Base-by-base conservation (phyloP, 345 rosid species). In the Eucalyptus decipiens region DNA sequence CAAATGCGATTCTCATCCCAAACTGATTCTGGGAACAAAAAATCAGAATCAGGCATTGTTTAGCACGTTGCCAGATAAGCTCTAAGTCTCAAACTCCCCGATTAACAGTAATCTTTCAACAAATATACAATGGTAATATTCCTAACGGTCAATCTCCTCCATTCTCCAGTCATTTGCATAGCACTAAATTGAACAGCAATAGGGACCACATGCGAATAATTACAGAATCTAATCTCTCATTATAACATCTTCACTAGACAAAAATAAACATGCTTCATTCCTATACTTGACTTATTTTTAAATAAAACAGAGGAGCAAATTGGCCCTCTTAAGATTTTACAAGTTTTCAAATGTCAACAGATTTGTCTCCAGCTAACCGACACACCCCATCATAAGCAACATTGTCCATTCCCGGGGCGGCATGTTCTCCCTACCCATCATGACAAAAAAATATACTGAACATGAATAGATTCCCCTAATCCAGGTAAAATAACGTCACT, bases 401-500 rank as follows among this genome's bases (percentile, higher is more conserved):
- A 86, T 86, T 23, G 43, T 86, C 30, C 87, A 18, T 50, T 56
- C 67, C 62, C 2, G 47, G 23, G 24, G 85, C 17, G 30, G 47
- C 85, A 21, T 4, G 85, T 76, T 76, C 85, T 88, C 40, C 60
- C 50, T 30, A 48, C 37, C 85, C 85, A 32, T 43, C 54, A 47
- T 47, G 19, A 13, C 65, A 40, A 83, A 72, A 40, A 76, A 69
- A 65, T 50, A 51, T 52, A 40, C 30, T 42, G 65, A 32, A 76
- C 51, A 54, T 43, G 88, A 52, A 87, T n/a, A 28, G 76, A 45
- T 76, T 52, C 88, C 6, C 8, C 69, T 87, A 97, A 90, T 97
- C 99, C 91, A 97, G 94, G 93, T 96, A 97, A 91, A 97, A 97
- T 87, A 97, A 94, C 7, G 99, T 97, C 81, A 97, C 99, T 43